These are phyloP conservation scores for Hypoxylon intermedium DNA, from an alignment of 495 filamentous ascomycete genomes.

Conservation along the genomic window DNA sequence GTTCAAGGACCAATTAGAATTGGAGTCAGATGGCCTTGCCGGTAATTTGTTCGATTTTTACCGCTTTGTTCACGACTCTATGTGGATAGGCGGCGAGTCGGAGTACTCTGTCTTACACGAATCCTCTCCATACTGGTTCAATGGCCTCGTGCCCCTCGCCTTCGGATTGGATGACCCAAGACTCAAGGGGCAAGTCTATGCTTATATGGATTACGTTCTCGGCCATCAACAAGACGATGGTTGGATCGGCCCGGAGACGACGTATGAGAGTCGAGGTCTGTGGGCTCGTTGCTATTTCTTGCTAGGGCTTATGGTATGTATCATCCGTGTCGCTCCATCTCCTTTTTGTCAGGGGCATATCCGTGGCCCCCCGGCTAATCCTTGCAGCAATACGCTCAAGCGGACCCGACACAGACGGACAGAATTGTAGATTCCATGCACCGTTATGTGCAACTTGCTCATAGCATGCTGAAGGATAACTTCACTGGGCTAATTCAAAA, in stretches of 20 bases:
- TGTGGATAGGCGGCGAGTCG: constrained; percentile 61
- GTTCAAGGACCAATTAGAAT: constrained; percentile 63
- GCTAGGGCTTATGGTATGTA: constrained; percentile 56
- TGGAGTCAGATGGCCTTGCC: constrained; percentile 62
- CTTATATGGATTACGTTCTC: constrained; percentile 58
- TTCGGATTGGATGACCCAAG: constrained; percentile 61
- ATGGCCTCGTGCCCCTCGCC: constrained; percentile 69
- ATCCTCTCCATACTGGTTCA: constrained; percentile 70
- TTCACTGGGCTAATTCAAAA: constrained; percentile 57
- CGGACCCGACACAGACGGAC: constrained; percentile 47
- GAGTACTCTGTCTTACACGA: constrained; percentile 69
- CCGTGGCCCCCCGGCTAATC: constrained; percentile 34
- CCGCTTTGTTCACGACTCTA: constrained; percentile 59
- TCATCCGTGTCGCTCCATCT: background rate
- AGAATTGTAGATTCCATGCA: constrained; percentile 51
- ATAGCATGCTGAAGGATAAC: constrained; percentile 62
- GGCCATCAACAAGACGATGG: constrained; percentile 62
- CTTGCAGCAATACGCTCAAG: constrained; percentile 60
- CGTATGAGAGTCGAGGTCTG: constrained; percentile 51
- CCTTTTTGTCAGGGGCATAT: background rate
- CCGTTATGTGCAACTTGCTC: constrained; percentile 48
- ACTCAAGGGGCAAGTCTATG: constrained; percentile 62
- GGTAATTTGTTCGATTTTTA: constrained; percentile 69
- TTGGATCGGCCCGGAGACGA: constrained; percentile 67
- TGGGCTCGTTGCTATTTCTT: constrained; percentile 64